phyloP scores from a whole-genome alignment of 2,329 filamentous ascomycete species.

The Hypoxylon sp. region DNA sequence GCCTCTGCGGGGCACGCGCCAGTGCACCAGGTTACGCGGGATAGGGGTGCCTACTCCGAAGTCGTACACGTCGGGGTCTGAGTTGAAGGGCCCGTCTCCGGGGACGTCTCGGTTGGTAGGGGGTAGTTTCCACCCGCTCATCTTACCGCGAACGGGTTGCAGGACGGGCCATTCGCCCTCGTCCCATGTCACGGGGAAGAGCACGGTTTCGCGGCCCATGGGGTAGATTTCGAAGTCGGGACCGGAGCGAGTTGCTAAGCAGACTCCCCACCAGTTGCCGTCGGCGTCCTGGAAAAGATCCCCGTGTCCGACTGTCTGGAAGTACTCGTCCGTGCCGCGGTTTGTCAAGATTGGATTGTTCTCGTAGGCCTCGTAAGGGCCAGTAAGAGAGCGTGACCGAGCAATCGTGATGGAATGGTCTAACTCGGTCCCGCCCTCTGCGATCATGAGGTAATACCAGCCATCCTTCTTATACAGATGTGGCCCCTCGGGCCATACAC shows the following conservation, averaged over 20 bases:
- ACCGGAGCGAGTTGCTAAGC: conserved; percentile 62
- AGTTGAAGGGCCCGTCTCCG: conserved; percentile 52
- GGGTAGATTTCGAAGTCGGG: conserved; percentile 61
- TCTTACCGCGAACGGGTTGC: conserved; percentile 59
- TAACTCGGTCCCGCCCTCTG: conserved; percentile 63
- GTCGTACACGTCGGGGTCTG: conserved; percentile 46
- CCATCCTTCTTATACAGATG: conserved; percentile 62
- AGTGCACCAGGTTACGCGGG: conserved; percentile 54
- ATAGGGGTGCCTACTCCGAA: conserved; percentile 43
- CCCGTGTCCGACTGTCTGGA: conserved; percentile 62
- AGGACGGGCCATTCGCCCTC: conserved; percentile 64
- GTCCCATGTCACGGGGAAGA: conserved; percentile 61
- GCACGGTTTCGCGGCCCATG: conserved; percentile 69
- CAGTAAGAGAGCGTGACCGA: conserved; percentile 57
- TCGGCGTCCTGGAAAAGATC: conserved; percentile 61
- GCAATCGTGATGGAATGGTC: conserved; percentile 62
- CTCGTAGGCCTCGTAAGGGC: conserved; percentile 60
- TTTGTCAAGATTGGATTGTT: conserved; percentile 64
- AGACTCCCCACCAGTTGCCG: conserved; percentile 68
- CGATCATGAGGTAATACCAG: conserved; percentile 65
- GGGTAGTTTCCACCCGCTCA: conserved; percentile 61
- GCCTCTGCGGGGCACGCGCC: conserved; percentile 52
- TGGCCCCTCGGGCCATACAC: conserved; percentile 61
- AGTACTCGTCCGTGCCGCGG: conserved; percentile 56
- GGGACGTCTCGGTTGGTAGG: conserved; percentile 53